Evolutionary conservation across 495 filamentous ascomycete genomes (phyloP).

Genomic region (Neurospora hispaniola): DNA sequence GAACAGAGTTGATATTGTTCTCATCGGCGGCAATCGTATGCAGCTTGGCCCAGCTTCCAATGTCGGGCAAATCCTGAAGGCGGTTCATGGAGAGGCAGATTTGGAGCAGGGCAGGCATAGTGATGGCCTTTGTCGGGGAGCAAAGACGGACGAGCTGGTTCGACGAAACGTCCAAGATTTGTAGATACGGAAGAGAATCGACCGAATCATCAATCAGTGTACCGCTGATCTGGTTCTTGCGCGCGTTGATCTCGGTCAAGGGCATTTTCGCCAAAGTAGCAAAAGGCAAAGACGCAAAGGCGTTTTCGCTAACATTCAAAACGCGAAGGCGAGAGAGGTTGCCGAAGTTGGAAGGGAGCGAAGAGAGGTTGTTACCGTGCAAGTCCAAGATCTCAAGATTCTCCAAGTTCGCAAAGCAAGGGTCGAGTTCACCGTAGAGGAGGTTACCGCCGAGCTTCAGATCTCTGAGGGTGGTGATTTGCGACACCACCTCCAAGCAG

Average conservation of each 20-base stretch:
- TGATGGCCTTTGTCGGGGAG: constrained; percentile 14
- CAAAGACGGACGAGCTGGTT: constrained; percentile 55
- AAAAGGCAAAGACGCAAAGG: constrained; percentile 58
- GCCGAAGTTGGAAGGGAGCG: constrained; percentile 57
- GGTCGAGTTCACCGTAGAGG: constrained; percentile 53
- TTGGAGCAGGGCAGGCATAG: constrained; percentile 60
- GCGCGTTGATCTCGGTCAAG: constrained; percentile 61
- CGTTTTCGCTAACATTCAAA: constrained; percentile 70
- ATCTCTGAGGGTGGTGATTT: constrained; percentile 61
- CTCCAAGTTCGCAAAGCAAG: constrained; percentile 44
- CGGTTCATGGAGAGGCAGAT: constrained; percentile 69
- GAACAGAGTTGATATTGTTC: constrained; percentile 65
- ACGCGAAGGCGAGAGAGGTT: constrained; percentile 55
- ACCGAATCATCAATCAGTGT: constrained; percentile 55
- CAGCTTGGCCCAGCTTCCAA: constrained; percentile 62
- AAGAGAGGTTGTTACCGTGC: constrained; percentile 67
- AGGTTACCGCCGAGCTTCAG: constrained; percentile 73
- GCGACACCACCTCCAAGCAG: constrained; percentile 58
- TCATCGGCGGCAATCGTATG: constrained; percentile 64
- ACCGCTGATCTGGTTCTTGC: constrained; percentile 68
- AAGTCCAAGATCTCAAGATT: constrained; percentile 74
- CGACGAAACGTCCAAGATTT: constrained; percentile 62
- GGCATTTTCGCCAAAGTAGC: constrained; percentile 53
- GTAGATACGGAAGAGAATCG: constrained; percentile 48
- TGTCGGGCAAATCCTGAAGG: constrained; percentile 55